Base-by-base conservation (phyloP, 192 early-diverging fungal species). In the Linnemannia zychae region DNA sequence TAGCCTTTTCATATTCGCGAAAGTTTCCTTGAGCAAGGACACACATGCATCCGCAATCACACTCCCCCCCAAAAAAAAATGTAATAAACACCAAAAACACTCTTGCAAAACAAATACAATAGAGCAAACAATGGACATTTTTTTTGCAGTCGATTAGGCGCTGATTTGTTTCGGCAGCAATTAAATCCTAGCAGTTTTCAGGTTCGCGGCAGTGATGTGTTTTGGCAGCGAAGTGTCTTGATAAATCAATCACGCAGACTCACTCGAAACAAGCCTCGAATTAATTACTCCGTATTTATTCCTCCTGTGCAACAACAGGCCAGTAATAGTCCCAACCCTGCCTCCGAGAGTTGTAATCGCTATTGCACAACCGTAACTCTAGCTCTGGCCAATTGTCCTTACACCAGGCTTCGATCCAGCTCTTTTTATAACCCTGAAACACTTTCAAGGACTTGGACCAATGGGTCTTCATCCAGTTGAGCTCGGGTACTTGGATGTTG, bases 381-480 rank as follows among this genome's bases (percentile, higher is more conserved):
- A 31, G 13, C 22, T 57, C 5, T 11, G n/a, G n/a, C 24, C 57
- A 31, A 24, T 33, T 24, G 7, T 0, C 11, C 28, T 13, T 31
- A 15, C 24, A 63, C 13, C 57, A 13, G 11, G 15, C n/a, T 11
- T 28, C 24, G 3, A 31, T 9, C 53, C n/a, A 24, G 28, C 24
- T 1, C 12, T 37, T 31, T 2, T 47, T 31, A 40, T 13, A 40
- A 15, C 16, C 69, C 46, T 71, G 69, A 16, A 70, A n/a, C 15
- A 46, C 22, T 38, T 31, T 28, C 2, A 47, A n/a, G 1, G 24
- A 24, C 28, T n/a, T 71, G 9, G 46, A 70, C n/a, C 46, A 47
- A 11, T 47, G 69, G 40, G 28, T 71, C 40, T 40, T 33, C 76
- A 77, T 77, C 76, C 76, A 77, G 20, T 70, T 68, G 67, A 77